A percentile compares a stretch with the other conserved stretches of the same genome.
Evolutionary conservation across 2,329 filamentous ascomycete genomes (phyloP).

Genomic region (Emmonsia crescens): DNA sequence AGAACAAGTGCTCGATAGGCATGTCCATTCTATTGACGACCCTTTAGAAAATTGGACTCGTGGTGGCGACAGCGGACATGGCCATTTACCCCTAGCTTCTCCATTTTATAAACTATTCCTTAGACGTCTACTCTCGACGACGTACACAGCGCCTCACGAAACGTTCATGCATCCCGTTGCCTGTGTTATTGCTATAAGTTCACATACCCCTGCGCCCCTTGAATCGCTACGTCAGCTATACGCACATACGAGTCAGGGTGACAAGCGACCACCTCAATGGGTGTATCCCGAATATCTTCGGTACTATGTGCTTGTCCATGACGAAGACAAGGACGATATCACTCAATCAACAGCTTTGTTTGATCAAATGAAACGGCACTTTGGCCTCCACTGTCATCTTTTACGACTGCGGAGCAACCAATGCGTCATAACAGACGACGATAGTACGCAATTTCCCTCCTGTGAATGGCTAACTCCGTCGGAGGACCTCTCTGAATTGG

Average conservation of each 20-base stretch:
- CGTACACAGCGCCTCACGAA: slow-evolving; percentile 73
- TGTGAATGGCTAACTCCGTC: slow-evolving; percentile 82
- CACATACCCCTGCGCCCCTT: slow-evolving; percentile 69
- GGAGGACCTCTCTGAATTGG: slow-evolving; percentile 70
- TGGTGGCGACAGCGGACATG: slow-evolving; percentile 21
- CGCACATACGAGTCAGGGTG: slow-evolving; percentile 67
- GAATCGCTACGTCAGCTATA: slow-evolving; percentile 80
- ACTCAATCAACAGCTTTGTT: slow-evolving; percentile 79
- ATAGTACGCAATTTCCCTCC: slow-evolving; percentile 68
- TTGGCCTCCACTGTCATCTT: slow-evolving; percentile 89
- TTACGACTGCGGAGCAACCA: slow-evolving; percentile 74
- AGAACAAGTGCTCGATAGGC: slow-evolving; percentile 68
- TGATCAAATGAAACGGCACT: slow-evolving; percentile 98
- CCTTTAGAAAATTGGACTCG: slow-evolving; percentile 23
- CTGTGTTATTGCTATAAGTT: slow-evolving; percentile 90
- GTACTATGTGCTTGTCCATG: slow-evolving; percentile 93
- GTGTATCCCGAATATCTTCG: slow-evolving; percentile 84
- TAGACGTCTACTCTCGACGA: slow-evolving; percentile 66
- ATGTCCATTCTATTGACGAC: slow-evolving; percentile 63
- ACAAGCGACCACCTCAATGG: slow-evolving; percentile 66
- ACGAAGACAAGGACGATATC: slow-evolving; percentile 92
- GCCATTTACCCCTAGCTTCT: slow-evolving; percentile 42
- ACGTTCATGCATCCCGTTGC: slow-evolving; percentile 92
- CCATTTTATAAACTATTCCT: slow-evolving; percentile 81
- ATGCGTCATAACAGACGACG: slow-evolving; percentile 81